Evolutionary conservation across 306 rosid genomes (phyloP).

Genomic region (Cucurbita moschata): DNA sequence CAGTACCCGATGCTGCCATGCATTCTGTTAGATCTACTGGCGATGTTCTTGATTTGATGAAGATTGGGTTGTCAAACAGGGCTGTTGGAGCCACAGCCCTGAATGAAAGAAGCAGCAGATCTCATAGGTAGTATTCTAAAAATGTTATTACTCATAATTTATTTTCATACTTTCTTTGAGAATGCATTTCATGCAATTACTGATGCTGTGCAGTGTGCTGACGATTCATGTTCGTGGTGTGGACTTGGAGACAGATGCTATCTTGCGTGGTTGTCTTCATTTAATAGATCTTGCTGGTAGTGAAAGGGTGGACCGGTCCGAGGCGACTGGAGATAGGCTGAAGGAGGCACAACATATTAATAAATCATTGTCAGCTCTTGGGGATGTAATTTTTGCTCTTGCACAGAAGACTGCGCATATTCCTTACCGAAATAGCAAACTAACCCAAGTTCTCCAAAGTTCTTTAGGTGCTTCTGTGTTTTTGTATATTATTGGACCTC

Average conservation of each 20-base stretch:
- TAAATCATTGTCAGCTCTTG: conserved; percentile 90
- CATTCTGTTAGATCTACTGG: conserved; percentile 66
- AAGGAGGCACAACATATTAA: conserved; percentile 99
- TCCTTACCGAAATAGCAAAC: conserved; percentile 94
- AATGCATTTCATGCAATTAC: neutral
- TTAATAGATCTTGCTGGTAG: conserved; percentile 98
- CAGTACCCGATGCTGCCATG: conserved; percentile 97
- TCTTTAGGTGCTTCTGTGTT: conserved; percentile 54
- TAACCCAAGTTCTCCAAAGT: conserved; percentile 96
- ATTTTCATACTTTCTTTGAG: conserved; percentile 8
- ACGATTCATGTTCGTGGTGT: conserved; percentile 86
- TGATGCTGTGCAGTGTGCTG: conserved; percentile 51
- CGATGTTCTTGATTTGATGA: conserved; percentile 82
- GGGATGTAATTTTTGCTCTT: conserved; percentile 93
- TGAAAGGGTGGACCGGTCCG: conserved; percentile 94
- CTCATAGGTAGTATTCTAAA: conserved; percentile 59
- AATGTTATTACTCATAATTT: neutral
- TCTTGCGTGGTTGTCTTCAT: conserved; percentile 82
- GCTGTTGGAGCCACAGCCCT: conserved; percentile 93
- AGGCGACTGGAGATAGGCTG: conserved; percentile 96
- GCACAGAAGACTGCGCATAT: conserved; percentile 82
- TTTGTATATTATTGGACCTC: conserved; percentile 2
- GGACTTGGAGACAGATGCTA: conserved; percentile 67
- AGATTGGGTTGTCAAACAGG: conserved; percentile 51
- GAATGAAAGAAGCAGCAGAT: conserved; percentile 96